phyloP scores from a whole-genome alignment of 805 yeast species.

The Yamadazyma akitaensis region DNA sequence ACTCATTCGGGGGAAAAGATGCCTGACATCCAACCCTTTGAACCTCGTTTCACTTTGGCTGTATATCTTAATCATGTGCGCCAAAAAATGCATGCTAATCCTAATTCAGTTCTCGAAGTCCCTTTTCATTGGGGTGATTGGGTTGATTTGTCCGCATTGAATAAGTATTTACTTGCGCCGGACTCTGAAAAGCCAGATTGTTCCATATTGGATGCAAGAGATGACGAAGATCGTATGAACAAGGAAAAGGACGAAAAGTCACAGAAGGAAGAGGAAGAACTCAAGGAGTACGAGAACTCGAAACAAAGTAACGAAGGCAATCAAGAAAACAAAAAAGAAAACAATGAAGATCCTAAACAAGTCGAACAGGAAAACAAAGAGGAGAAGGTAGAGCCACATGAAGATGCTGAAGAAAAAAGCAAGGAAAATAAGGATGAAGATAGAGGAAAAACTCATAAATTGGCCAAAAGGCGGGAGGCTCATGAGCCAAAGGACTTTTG shows the following conservation, averaged over 20 bases:
- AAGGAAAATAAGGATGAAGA: conserved; percentile 11
- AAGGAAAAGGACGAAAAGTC: conserved; percentile 11
- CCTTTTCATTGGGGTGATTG: conserved; percentile 60
- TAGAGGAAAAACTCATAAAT: neutral
- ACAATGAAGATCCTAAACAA: conserved; percentile 9
- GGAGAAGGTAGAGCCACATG: conserved; percentile 7
- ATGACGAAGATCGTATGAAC: conserved; percentile 14
- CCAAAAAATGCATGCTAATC: conserved; percentile 2
- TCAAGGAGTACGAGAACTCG: conserved; percentile 6
- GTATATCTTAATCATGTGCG: conserved; percentile 19
- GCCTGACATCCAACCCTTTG: conserved; percentile 27
- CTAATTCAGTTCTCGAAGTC: conserved; percentile 9
- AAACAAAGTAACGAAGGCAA: conserved; percentile 8
- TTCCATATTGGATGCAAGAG: conserved; percentile 39
- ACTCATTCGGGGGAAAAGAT: conserved; percentile 7
- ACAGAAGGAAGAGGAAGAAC: conserved; percentile 11
- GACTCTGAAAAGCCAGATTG: conserved; percentile 35
- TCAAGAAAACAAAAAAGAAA: conserved; percentile 7
- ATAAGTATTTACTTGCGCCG: conserved; percentile 27
- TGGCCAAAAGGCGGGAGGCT: conserved; percentile 9
- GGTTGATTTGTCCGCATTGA: conserved; percentile 44
- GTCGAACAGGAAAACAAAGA: conserved; percentile 9
- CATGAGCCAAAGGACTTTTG: conserved; percentile 19
- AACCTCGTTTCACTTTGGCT: conserved; percentile 29
- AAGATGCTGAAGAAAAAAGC: neutral